Evolutionary conservation across 2,329 filamentous ascomycete genomes (phyloP).

Genomic region (Hypoxylon sp.): DNA sequence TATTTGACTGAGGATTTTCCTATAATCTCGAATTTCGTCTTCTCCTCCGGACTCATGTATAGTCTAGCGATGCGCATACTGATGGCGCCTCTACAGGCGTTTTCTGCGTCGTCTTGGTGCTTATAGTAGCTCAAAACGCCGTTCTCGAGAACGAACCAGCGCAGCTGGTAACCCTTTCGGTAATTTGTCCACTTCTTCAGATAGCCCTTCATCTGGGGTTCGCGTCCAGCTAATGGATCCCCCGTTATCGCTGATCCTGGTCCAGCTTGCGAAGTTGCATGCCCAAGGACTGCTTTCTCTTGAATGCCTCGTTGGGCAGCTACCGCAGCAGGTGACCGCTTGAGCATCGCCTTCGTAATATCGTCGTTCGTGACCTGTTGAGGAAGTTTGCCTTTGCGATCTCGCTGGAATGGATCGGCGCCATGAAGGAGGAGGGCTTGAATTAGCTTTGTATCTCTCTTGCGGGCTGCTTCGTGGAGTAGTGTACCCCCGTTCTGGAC

Average conservation of each 20-base stretch:
- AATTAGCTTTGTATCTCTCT: slow-evolving; percentile 88
- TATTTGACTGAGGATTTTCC: slow-evolving; percentile 99
- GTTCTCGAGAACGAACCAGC: slow-evolving; percentile 98
- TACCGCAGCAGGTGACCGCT: slow-evolving; percentile 93
- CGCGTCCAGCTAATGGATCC: slow-evolving; percentile 80
- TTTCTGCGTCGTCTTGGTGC: slow-evolving; percentile 96
- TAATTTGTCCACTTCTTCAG: slow-evolving; percentile 99
- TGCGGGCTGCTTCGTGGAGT: slow-evolving; percentile 92
- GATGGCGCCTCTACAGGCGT: slow-evolving; percentile 95
- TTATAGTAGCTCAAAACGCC: slow-evolving; percentile 99
- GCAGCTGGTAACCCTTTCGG: slow-evolving; percentile 93
- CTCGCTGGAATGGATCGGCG: slow-evolving; percentile 93
- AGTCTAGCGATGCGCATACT: slow-evolving; percentile 98
- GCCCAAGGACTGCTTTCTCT: slow-evolving; percentile 94
- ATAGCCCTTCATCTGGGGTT: slow-evolving; percentile 98
- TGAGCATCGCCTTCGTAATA: slow-evolving; percentile 86
- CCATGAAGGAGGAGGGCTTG: slow-evolving; percentile 93
- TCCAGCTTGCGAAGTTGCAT: slow-evolving; percentile 70
- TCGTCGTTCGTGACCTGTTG: slow-evolving; percentile 98
- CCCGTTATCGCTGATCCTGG: slow-evolving; percentile 67
- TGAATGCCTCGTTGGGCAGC: slow-evolving; percentile 96
- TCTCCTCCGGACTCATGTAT: slow-evolving; percentile 96
- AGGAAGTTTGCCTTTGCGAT: slow-evolving; percentile 94
- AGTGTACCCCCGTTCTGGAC: slow-evolving; percentile 89
- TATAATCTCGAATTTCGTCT: slow-evolving; percentile 97